Percentiles rank a stretch among this genome's conserved stretches.
Evolutionary conservation across 768 basidiomycete genomes (phyloP).

Genomic region (Rhodotorula diobovata): DNA sequence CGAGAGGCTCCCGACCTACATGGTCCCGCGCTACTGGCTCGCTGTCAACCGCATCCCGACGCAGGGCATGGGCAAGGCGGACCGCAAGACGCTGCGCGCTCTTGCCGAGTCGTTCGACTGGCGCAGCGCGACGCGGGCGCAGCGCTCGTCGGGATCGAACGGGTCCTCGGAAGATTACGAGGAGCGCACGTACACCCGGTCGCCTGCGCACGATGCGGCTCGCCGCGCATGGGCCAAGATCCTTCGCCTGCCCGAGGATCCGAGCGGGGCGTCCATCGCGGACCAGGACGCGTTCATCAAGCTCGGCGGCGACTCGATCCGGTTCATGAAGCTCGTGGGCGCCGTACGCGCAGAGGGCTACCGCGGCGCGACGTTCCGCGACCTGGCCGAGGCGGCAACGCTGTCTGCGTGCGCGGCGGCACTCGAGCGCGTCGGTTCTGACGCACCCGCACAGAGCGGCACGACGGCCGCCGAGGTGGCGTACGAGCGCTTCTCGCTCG

Average conservation of each 20-base stretch:
- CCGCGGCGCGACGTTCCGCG: slow-evolving; percentile 1
- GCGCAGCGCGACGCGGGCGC: neutral
- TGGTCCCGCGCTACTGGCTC: slow-evolving; percentile 38
- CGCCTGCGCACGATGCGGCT: slow-evolving; percentile 9
- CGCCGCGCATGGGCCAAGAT: slow-evolving; percentile 26
- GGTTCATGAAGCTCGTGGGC: slow-evolving; percentile 33
- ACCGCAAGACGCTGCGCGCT: slow-evolving; percentile 23
- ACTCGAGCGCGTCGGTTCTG: neutral
- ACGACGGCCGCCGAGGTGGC: neutral
- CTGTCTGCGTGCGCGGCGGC: slow-evolving; percentile 20
- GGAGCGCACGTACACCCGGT: neutral
- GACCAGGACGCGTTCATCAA: slow-evolving; percentile 31
- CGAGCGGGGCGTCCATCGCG: neutral
- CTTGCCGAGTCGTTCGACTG: slow-evolving; percentile 24
- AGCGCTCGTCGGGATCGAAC: neutral
- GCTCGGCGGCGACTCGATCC: slow-evolving; percentile 38
- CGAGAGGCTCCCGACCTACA: slow-evolving; percentile 26
- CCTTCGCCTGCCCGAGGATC: slow-evolving; percentile 1
- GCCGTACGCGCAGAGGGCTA: slow-evolving; percentile 3
- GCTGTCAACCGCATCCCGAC: slow-evolving; percentile 33
- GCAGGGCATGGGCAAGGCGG: slow-evolving; percentile 38
- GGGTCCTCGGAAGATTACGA: neutral
- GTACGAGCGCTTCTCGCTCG: slow-evolving; percentile 23
- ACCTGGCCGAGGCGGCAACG: slow-evolving; percentile 22
- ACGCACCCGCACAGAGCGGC: neutral